Evolutionary conservation across 192 early-diverging fungal species (phyloP), one percentile per base, ranked within the genome.

Genomic region (Linnemannia hyalina): DNA sequence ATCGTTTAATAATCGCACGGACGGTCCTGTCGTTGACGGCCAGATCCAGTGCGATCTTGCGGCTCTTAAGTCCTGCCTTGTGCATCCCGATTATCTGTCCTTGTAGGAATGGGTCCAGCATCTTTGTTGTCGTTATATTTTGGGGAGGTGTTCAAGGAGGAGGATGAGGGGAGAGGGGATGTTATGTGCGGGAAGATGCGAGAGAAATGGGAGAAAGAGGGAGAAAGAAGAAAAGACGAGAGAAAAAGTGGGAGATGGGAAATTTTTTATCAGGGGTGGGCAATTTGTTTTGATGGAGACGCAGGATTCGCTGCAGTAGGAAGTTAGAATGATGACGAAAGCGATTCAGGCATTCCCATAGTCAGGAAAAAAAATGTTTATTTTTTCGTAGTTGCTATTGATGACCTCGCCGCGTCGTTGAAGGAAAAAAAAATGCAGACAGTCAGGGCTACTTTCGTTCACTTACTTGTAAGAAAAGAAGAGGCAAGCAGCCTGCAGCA

Each of bases 81-180:
- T 65, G 60, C 60, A 65, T 65, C 60, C 60, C 60, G n/a, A 65
- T 65, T 65, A 65, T 65, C 60, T 65, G 60, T 1, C 60, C 60
- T 35, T 65, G 60, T 29, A 65, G 3, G 60, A 65, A 65, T 32
- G 60, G 60, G 29, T 65, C 60, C 29, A 65, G 3, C 60, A 65
- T 65, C 10, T 65, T 65, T 32, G 60, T 65, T 13, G 26, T 26
- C 8, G 22, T 23, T 63, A 26, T 57, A 6, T 1, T 9, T 26
- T 57, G 18, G 20, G 49, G 20, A 1, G 20, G 4, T 57, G 7
- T 54, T 16, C 1, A 22, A 54, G 22, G 9, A 23, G 55, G 55
- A 23, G 3, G n/a, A 26, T 8, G 6, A 23, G 2, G 7, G 0
- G 55, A 26, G 55, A 9, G 55, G 5, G 1, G 60, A 13, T 65